Base-by-base conservation (phyloP, 768 basidiomycete genomes). In the Trametes meyenii region DNA sequence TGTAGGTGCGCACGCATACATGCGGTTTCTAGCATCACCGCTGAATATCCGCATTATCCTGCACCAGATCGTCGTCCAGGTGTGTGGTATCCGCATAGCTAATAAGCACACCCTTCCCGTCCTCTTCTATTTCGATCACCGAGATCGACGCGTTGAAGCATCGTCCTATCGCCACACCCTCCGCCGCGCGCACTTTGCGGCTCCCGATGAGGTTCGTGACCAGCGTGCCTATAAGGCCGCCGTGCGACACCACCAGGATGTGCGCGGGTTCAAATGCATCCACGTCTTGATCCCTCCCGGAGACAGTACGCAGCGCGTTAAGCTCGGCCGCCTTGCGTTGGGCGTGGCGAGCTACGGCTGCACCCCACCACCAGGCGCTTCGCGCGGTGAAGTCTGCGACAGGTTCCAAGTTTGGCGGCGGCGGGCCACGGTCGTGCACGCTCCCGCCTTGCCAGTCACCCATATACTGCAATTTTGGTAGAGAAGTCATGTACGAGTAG, bases 201-300 rank as follows among this genome's bases (percentile, higher is more conserved):
- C 76, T 78, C 21, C 74, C 72, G n/a, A 82, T 64, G 67, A 90
- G 68, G 42, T 69, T 73, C 19, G 76, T 75, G 59, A 88, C 75
- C 55, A 92, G 76, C 29, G 77, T 75, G 19, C 74, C 73, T 60
- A 92, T 89, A 66, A 83, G 79, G 0, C 83, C 88, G 2, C 88
- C 88, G 58, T 93, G 90, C 43, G 85, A 83, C 60, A 84, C 82
- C 13, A 86, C 80, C 33, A 93, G 77, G 46, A 90, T 76, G 59
- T 79, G 72, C 54, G 72, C 70, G 38, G 79, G 71, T 64, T 49
- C 71, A 26, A 46, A 50, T 52, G 23, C 43, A 14, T 38, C 21
- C 16, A 54, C 42, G 5, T 48, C 21, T 19, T 24, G 21, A 14
- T 3, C 23, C 33, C 6, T 7, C 21, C 5, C 51, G 35, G 23